These are phyloP conservation scores for Beauveria scarabaeidicola DNA, from an alignment of 2,329 filamentous ascomycete species.

Conservation along the genomic window DNA sequence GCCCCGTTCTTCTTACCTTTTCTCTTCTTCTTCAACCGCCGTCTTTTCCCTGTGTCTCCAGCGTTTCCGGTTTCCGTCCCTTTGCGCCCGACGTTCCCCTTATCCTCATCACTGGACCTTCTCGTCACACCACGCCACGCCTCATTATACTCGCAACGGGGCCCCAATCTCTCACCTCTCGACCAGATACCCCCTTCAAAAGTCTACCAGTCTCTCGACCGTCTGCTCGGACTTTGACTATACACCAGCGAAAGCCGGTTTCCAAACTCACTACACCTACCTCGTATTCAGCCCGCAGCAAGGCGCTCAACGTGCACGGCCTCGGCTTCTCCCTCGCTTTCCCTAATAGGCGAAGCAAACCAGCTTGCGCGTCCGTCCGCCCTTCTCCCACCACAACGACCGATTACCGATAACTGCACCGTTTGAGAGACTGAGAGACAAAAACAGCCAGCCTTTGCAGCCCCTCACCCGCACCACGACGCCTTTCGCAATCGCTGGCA, in stretches of 20 bases:
- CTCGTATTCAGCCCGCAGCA: not conserved
- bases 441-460: not conserved
- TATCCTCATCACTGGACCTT: not conserved
- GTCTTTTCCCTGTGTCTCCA: not conserved
- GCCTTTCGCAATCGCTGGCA: not conserved
- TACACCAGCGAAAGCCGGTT: not conserved
- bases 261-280: not conserved
- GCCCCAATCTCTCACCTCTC: not conserved
- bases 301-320: not conserved
- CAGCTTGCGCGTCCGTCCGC: not conserved
- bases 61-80: not conserved
- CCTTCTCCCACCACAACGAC: not conserved
- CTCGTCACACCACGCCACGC: not conserved
- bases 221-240: not conserved
- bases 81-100: not conserved
- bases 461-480: not conserved
- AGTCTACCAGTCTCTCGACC: not conserved
- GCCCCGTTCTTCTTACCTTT: not conserved
- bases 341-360: not conserved
- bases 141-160: not conserved
- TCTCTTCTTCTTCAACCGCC: not conserved
- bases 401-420: not conserved
- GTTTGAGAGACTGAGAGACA: not conserved
- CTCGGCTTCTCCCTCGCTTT: not conserved
- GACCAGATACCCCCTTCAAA: not conserved